phyloP scores from a whole-genome alignment of 2,329 filamentous ascomycete genomes.

The Cercospora canescens region DNA sequence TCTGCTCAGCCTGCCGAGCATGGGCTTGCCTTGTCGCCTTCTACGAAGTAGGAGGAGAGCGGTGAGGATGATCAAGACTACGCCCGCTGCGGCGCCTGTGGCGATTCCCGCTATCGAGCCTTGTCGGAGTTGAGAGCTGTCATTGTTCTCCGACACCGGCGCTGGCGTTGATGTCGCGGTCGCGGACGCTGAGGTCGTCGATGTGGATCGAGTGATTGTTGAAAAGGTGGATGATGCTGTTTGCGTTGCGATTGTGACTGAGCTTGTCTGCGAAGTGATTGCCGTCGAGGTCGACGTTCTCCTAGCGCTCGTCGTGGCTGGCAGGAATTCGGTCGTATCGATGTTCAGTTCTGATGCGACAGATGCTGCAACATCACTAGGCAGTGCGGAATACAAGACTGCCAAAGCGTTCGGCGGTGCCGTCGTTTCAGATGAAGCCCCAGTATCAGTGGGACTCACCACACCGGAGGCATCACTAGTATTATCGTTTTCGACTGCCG shows the following conservation, averaged over 20 bases:
- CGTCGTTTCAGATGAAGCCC: slow-evolving; percentile 1
- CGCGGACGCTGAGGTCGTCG: neutral
- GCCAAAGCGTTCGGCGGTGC: slow-evolving; percentile 10
- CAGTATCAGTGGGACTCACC: neutral
- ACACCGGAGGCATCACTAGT: neutral
- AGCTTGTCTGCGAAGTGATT: neutral
- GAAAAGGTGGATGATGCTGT: slow-evolving; percentile 1
- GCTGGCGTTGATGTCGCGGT: slow-evolving; percentile 9
- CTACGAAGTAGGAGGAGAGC: slow-evolving; percentile 20
- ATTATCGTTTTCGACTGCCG: neutral
- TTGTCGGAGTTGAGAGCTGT: slow-evolving; percentile 2
- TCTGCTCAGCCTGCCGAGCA: slow-evolving; percentile 6
- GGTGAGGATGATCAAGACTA: slow-evolving; percentile 20
- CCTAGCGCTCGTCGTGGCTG: neutral
- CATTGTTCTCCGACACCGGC: neutral
- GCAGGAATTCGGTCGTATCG: slow-evolving; percentile 1
- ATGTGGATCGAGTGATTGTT: slow-evolving; percentile 9
- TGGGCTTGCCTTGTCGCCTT: slow-evolving; percentile 20
- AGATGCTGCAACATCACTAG: slow-evolving; percentile 11
- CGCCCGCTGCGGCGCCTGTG: slow-evolving; percentile 23
- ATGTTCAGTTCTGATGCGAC: slow-evolving; percentile 12
- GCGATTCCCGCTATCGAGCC: slow-evolving; percentile 25
- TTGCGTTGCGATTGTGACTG: neutral
- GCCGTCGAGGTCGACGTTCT: neutral
- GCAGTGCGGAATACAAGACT: slow-evolving; percentile 14